These are phyloP conservation scores for Syzygium malaccense DNA, from an alignment of 441 rosid species.

Conservation along the genomic window DNA sequence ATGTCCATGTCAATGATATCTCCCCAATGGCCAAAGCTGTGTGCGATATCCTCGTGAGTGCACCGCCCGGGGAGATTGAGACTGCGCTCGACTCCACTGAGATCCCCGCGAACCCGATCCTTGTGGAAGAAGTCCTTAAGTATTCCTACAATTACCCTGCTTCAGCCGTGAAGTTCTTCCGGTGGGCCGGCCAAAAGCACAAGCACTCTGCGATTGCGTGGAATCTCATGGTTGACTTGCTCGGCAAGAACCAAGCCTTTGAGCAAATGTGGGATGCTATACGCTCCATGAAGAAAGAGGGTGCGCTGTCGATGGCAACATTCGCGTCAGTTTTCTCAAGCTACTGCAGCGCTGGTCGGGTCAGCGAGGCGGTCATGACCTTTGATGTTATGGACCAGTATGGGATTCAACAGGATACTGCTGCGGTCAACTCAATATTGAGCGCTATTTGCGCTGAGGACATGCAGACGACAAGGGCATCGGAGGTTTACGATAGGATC, in stretches of 20 bases:
- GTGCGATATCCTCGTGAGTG: constrained; percentile 21
- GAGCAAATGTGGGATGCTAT: constrained; percentile 58
- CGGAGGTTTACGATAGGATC: constrained; percentile 33
- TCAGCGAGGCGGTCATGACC: constrained; percentile 37
- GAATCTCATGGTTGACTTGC: constrained; percentile 55
- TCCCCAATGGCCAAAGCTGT: constrained; percentile 24
- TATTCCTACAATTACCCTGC: constrained; percentile 29
- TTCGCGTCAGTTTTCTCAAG: constrained; percentile 37
- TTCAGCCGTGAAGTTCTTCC: constrained; percentile 41
- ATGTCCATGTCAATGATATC: constrained; percentile 14
- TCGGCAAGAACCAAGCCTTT: constrained; percentile 41
- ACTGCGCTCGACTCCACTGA: constrained; percentile 26
- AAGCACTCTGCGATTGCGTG: constrained; percentile 31
- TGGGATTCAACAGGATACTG: constrained; percentile 30
- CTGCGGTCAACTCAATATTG: constrained; percentile 43
- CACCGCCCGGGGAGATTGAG: constrained; percentile 26
- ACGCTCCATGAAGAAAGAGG: constrained; percentile 43
- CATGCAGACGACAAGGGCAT: constrained; percentile 24
- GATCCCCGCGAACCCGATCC: constrained; percentile 21
- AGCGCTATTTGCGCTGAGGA: constrained; percentile 36
- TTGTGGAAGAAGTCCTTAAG: constrained; percentile 37
- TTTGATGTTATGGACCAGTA: constrained; percentile 51
- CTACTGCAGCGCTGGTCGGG: constrained; percentile 32
- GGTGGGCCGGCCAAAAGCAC: constrained; percentile 33
- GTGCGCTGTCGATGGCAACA: constrained; percentile 19